Evolutionary conservation across 1,284 basidiomycete genomes (phyloP), one percentile per base, ranked within the genome.

Genomic region (Ustilago tritici): DNA sequence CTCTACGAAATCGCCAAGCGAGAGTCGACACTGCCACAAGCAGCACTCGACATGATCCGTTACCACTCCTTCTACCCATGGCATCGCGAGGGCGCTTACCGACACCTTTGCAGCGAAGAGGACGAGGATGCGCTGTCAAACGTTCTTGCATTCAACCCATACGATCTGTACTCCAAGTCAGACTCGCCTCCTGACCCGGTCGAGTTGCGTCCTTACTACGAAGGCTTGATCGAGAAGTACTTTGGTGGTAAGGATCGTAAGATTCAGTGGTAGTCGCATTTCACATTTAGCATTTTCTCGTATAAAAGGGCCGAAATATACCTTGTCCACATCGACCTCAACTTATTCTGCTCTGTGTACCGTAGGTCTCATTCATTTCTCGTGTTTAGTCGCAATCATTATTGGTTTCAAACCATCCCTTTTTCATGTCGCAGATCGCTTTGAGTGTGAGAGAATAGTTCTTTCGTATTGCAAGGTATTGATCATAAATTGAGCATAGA

Each of bases 41-140:
- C 93, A 81, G 94, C 90, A 0, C 89, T 96, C 41, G 91, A 92
- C 32, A 96, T 96, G 94, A 94, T 96, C 83, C 91, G 94, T 32
- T 95, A 93, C 87, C 94, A 96, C 88, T 93, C 92, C 80, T 95
- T 95, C 89, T 95, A 95, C 88, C 94, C 94, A 87, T 91, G 77
- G 82, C 83, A 84, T 63, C 61, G 78, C 11, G 78, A 76, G 19
- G 80, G 73, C 28, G 76, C 71, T 50, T 74, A 78, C 62, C 57
- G 64, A 17, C 78, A 78, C 61, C 72, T 81, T 19, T 76, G 71
- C 46, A 53, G 36, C n/a, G 41, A 56, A 0, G 62, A 74, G 49
- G 79, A 78, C 54, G 66, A 80, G 23, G 50, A 65, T 0, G 76
- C 76, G 2, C 47, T 80, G 4, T 43, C 61, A 3, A 78, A 78